Evolutionary conservation across 768 basidiomycete genomes (phyloP), one percentile per base, ranked within the genome.

Genomic region (Inosperma sp.): DNA sequence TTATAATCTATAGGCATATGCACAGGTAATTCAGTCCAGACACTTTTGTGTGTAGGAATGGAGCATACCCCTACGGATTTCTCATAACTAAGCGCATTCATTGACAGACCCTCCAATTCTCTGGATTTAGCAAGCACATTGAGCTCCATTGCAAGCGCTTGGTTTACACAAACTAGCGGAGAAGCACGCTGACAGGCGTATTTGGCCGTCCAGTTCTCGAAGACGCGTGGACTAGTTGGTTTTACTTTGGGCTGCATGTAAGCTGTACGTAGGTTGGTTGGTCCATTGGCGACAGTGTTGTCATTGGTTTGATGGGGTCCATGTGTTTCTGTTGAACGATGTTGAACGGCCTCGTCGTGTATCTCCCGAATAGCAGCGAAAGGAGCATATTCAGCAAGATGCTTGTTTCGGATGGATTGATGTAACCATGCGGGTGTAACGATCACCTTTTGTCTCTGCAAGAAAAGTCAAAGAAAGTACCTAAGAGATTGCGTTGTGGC

Each of bases 351-450:
- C 51, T 76, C 70, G 7, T 79, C 66, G 17, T 69, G 71, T 35
- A 84, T 65, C 52, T 80, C 75, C 8, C 63, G 56, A 9, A 89
- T 49, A 2, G 84, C 84, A 31, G 77, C 72, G 61, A 83, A 89
- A 30, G 72, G 65, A 1, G 69, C 75, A 52, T 69, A 87, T 0
- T 83, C 77, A 3, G 82, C 66, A 0, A 71, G 59, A 13, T 59
- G 67, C 1, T 74, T 70, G 35, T 71, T 65, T 21, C 65, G 59
- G 14, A 81, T 66, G 3, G 83, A 86, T 50, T 84, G 77, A 26
- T 65, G 72, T 14, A 91, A 73, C 88, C 88, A 91, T 26, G 79
- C 69, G 1, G 86, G 85, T 2, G 77, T 82, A 9, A 91, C 86
- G 19, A 89, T 75, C 0, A 77, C 71, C 58, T 85, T 89, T 27